Evolutionary conservation across 495 filamentous ascomycete genomes (phyloP), one percentile per base, ranked within the genome.

Genomic region (Penicillium verhagenii): DNA sequence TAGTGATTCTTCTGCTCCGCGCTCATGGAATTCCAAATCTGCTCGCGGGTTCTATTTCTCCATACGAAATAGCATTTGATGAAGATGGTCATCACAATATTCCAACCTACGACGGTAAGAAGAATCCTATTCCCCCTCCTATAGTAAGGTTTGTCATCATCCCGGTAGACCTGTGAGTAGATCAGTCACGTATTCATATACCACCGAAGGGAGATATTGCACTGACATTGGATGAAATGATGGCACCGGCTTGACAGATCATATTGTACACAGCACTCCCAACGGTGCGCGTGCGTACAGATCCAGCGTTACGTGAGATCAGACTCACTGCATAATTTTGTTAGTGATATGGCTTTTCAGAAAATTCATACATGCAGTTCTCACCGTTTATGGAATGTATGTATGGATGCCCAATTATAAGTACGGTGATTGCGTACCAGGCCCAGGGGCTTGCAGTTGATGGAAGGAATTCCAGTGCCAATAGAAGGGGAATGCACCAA

Each of bases 401-500:
- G 47, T 69, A 65, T 2, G 66, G 65, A 4, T 26, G 55, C 1
- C 67, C 64, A 13, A 61, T 53, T 14, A 69, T 40, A 40, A 70
- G 16, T n/a, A 55, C 50, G n/a, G 47, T 55, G 19, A 59, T 23
- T 7, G 45, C 51, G 13, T 56, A 63, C 51, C 56, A 57, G 45
- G 45, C 57, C 52, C 59, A 59, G 8, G 49, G 38, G 18, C 53
- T 56, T 24, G 55, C 50, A 18, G 33, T 42, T 3, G 38, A 47
- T 6, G 63, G 59, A 14, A 59, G 33, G 3, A 52, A 47, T 19
- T 53, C 63, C 40, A 56, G 46, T 23, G 58, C 53, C 40, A 57
- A 7, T 23, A 66, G 46, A 31, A 82, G 67, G 0, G 84, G 83
- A 2, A 89, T 61, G 1, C 72, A 69, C 80, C 81, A 89, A 37